Evolutionary conservation across 1,284 basidiomycete genomes (phyloP), one percentile per base, ranked within the genome.

Genomic region (Xerocomus nothofagi): DNA sequence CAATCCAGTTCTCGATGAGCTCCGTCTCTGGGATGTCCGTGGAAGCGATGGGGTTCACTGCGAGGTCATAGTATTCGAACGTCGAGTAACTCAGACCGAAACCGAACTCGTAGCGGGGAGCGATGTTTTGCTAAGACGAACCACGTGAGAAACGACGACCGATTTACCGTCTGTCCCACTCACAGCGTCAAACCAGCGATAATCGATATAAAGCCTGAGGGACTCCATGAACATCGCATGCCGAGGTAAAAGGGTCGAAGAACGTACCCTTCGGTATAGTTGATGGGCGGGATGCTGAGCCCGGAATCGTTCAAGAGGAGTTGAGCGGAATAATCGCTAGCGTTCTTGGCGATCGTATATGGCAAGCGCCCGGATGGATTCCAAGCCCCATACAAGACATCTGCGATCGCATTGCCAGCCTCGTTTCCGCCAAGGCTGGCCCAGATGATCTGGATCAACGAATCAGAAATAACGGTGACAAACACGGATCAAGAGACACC

Each of bases 1-100:
- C 67, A 26, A 74, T 77, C 85, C 86, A 88, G 31, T 75, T 75
- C 0, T 64, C 52, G 51, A 79, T 72, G 24, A 78, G 67, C 2
- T 65, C 63, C 2, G 64, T 58, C 42, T 78, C 71, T 2, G 66
- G 61, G 50, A 69, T 63, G 18, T 69, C 69, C 18, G 6, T 24
- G 10, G 53, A 36, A 54, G 63, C 50, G 24, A 86, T 60, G 41
- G 68, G 67, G 4, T 57, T 62, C 26, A 88, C 69, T 0, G 66
- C 54, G 6, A 93, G 68, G 18, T 75, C 67, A 23, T 74, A 78
- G 63, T 89, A 91, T 27, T 77, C 70, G 68, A 95, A 97, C 0
- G 71, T 78, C 30, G 93, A 88, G 73, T 95, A 96, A 50, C 85
- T 89, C 57, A 95, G 68, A 0, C 68, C 68, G 57, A 75, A 84